Percentiles rank a stretch among this genome's conserved stretches.
phyloP scores from a whole-genome alignment of 257 asterid genomes.

The Cordia subcordata region DNA sequence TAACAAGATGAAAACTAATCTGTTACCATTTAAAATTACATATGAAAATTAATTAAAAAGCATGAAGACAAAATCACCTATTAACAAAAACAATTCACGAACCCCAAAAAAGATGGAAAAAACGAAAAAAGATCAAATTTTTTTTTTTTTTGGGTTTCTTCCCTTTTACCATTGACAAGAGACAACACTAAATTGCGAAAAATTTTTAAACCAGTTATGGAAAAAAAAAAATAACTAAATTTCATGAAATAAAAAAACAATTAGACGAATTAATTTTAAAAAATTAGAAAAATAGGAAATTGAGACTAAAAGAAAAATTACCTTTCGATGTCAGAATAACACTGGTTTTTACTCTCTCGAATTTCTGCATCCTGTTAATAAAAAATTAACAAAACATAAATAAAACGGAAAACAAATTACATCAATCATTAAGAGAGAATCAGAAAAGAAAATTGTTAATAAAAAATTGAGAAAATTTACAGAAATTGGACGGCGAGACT shows the following conservation, averaged over 20 bases:
- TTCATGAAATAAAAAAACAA: too few relatives aligned
- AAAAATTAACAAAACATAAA: conserved; percentile 1
- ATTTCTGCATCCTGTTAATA: conserved; percentile 54
- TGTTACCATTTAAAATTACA: too few relatives aligned
- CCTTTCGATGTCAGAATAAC: conserved; percentile 89
- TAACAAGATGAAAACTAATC: too few relatives aligned
- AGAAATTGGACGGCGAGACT: conserved; percentile 66
- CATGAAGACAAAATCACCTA: not conserved
- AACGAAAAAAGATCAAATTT: too few relatives aligned
- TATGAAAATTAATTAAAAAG: not conserved
- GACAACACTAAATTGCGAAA: too few relatives aligned
- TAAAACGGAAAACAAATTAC: not conserved
- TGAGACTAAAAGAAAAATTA: conserved; percentile 14
- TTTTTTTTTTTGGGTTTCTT: too few relatives aligned
- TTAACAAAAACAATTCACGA: too few relatives aligned
- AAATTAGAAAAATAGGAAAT: conserved; percentile 1
- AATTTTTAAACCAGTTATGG: too few relatives aligned
- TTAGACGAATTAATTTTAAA: not conserved
- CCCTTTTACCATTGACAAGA: too few relatives aligned
- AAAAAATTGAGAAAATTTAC: conserved; percentile 28
- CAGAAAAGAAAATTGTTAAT: not conserved
- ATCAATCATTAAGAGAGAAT: conserved; percentile 1
- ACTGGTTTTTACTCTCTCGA: conserved; percentile 62
- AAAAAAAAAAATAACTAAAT: too few relatives aligned
- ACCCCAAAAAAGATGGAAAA: too few relatives aligned